Conservation (phyloP, 1,139 yeast genomes). For the Trichomonascaceae sp. region DNA sequence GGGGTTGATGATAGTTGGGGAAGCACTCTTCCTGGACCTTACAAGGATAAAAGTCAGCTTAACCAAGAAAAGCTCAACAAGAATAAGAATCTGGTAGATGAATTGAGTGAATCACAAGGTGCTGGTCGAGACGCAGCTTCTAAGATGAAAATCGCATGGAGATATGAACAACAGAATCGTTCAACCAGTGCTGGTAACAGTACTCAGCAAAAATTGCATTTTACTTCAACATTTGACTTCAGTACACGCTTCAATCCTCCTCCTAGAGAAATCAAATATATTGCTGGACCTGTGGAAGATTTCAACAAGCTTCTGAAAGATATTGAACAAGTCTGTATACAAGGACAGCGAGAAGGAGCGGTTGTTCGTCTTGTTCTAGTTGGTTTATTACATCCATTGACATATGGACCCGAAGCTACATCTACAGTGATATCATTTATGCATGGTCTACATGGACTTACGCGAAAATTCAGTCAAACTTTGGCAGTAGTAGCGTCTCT, state of each 20-base stretch:
- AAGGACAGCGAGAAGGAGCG: slow-evolving; percentile 21
- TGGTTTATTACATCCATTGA: slow-evolving; percentile 68
- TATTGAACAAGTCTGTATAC: slow-evolving; percentile 11
- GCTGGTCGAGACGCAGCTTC: slow-evolving; percentile 29
- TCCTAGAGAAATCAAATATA: slow-evolving; percentile 45
- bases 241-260: slow-evolving; percentile 62
- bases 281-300: slow-evolving; percentile 5
- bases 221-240: slow-evolving; percentile 42
- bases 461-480: slow-evolving; percentile 43
- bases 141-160: slow-evolving; percentile 47
- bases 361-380: slow-evolving; percentile 70
- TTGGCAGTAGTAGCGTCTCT: slow-evolving; percentile 51
- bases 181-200: slow-evolving; percentile 4
- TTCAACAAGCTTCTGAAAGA: neutral
- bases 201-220: slow-evolving; percentile 16
- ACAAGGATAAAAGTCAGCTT: slow-evolving; percentile 63
- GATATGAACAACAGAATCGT: slow-evolving; percentile 40
- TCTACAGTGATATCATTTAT: slow-evolving; percentile 54
- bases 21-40: slow-evolving; percentile 71
- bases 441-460: slow-evolving; percentile 51
- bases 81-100: slow-evolving; percentile 43
- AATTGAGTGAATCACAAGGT: slow-evolving; percentile 63
- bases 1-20: slow-evolving; percentile 62
- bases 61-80: slow-evolving; percentile 56
- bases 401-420: slow-evolving; percentile 49